These are phyloP conservation scores for Puccinia polysora DNA, from an alignment of 1,284 basidiomycete genomes.

Conservation along the genomic window DNA sequence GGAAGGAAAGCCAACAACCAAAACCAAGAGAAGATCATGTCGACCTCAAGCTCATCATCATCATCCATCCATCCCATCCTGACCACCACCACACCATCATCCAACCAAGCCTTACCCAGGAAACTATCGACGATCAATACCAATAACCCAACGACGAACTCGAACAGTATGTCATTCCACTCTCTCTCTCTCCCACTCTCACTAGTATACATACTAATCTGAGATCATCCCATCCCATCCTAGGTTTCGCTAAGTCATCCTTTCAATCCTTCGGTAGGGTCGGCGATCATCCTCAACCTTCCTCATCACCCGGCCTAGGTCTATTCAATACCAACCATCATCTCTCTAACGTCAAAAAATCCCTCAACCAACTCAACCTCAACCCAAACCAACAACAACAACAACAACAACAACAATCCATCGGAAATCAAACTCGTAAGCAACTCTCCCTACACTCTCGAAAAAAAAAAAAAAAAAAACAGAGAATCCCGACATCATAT, in stretches of 20 bases:
- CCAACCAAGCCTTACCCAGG: too few species aligned
- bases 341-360: background rate
- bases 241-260: slow-evolving; percentile 18
- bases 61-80: too few species aligned
- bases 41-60: too few species aligned
- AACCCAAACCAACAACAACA: too few species aligned
- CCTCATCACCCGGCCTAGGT: background rate
- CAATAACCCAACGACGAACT: too few species aligned
- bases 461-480: slow-evolving; percentile 6
- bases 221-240: background rate
- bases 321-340: slow-evolving; percentile 2
- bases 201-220: too few species aligned
- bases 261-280: slow-evolving; percentile 23
- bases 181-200: background rate
- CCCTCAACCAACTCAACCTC: background rate
- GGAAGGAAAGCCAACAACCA: too few species aligned
- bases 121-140: too few species aligned
- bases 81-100: too few species aligned
- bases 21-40: too few species aligned
- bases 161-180: too few species aligned
- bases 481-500: background rate
- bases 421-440: slow-evolving; percentile 8
- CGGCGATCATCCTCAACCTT: slow-evolving; percentile 5
- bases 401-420: slow-evolving; percentile 2
- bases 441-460: too few species aligned